These are phyloP conservation scores for Malus hybrid DNA, from an alignment of 331 rosid species.

Conservation along the genomic window DNA sequence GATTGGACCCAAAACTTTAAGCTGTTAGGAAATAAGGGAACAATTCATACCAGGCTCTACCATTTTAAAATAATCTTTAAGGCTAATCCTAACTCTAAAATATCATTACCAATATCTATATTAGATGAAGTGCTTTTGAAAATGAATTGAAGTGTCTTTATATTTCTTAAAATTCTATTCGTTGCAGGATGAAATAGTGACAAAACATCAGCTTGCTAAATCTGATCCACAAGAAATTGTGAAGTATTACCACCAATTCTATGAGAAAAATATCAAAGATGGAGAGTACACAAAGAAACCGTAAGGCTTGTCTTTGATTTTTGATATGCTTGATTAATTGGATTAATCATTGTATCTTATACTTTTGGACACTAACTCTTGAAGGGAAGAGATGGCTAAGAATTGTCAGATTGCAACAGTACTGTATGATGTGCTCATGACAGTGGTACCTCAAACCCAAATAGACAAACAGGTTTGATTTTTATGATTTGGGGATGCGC, in stretches of 20 bases:
- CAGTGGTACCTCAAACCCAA: constrained; percentile 27
- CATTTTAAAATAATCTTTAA: neutral
- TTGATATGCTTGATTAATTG: constrained; percentile 4
- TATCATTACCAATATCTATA: neutral
- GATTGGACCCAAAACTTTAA: neutral
- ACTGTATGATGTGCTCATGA: constrained; percentile 67
- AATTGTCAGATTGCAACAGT: constrained; percentile 70
- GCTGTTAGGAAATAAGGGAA: constrained; percentile 1
- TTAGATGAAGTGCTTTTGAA: no score
- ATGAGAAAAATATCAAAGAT: constrained; percentile 41
- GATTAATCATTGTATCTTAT: neutral
- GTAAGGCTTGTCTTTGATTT: constrained; percentile 49
- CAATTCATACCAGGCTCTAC: neutral
- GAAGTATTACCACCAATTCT: constrained; percentile 48
- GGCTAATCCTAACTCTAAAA: neutral
- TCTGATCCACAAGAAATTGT: constrained; percentile 51
- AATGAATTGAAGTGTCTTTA: no score
- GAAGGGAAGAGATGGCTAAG: constrained; percentile 95
- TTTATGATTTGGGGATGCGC: constrained; percentile 9
- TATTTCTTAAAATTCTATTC: neutral
- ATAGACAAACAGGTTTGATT: constrained; percentile 51
- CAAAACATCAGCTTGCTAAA: constrained; percentile 15
- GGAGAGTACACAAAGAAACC: constrained; percentile 59
- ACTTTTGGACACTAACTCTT: constrained; percentile 9
- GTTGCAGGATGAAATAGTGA: constrained; percentile 55